Base-by-base conservation (phyloP, 805 yeast species). In the Hanseniaspora meyeri region DNA sequence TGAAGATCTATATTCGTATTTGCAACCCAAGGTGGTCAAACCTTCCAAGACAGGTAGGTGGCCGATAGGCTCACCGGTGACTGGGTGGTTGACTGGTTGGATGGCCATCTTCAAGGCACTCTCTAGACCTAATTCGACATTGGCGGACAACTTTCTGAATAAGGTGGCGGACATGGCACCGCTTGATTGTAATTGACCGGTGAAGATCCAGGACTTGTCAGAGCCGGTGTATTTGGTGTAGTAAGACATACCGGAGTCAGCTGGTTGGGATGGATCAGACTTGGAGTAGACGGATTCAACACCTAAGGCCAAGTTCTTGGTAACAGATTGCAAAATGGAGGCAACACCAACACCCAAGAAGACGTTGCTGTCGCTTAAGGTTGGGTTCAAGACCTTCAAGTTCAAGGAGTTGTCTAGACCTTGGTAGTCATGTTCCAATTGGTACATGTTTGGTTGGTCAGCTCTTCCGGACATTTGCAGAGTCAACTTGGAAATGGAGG, bases 1-100 rank as follows among this genome's bases (percentile, higher is more conserved):
- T 58, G 95, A 84, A 73, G 88, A 95, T 76, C 97, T 88, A 79
- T 88, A 93, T 76, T 93, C 97, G 73, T 91, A 91, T 75, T 91
- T 93, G 65, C 96, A 95, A 73, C 97, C 98, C 58, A 91, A 69
- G 59, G 96, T 86, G 64, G 98, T 90, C 65, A 80, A 78, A 67
- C 95, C 97, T 68, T 91, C 96, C 59, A 90, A 77, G 46, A 84
- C 82, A 37, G 95, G 87, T 69, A 87, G 88, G 64, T 82, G 80
- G 59, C 91, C 90, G 61, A 86, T 81, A 67, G 91, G 85, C 55
- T 81, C 77, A 65, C 88, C 87, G 77, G 83, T 77, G 71, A 86
- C 76, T 50, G 84, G 81, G 69, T 83, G 86, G 56, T 82, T 79
- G 62, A 84, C 79, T 68, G 89, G 93, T 62, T 75, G 76, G 75